Percentiles rank a stretch among this genome's conserved stretches.
Conservation (phyloP, 140 eudicot species). For the Stevia rebaudiana region DNA sequence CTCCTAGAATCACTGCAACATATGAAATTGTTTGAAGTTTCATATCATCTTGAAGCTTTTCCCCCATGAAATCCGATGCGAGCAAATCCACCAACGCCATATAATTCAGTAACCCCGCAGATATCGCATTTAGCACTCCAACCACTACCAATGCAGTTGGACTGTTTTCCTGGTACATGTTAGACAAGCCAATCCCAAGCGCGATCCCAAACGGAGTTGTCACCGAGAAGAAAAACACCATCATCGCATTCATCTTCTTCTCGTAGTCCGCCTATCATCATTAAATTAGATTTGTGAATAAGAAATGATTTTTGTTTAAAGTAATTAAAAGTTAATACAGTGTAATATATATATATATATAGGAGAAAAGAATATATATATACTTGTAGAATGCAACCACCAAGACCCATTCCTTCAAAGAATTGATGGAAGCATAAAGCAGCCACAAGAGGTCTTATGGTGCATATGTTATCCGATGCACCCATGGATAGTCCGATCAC, state of each 20-base stretch:
- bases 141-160: slow-evolving; percentile 56
- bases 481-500: slow-evolving; percentile 69
- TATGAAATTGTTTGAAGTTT: slow-evolving; percentile 58
- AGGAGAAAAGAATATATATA: background rate
- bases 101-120: slow-evolving; percentile 62
- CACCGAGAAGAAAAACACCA: slow-evolving; percentile 67
- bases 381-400: slow-evolving; percentile 58
- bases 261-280: slow-evolving; percentile 48
- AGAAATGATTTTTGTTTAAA: background rate
- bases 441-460: slow-evolving; percentile 57
- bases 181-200: slow-evolving; percentile 45
- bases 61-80: slow-evolving; percentile 70
- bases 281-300: background rate
- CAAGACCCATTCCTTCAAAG: slow-evolving; percentile 67
- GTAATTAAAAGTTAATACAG: background rate
- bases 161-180: slow-evolving; percentile 54
- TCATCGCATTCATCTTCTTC: slow-evolving; percentile 39
- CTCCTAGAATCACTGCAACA: too few relatives aligned
- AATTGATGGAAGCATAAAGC: slow-evolving; percentile 58
- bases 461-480: slow-evolving; percentile 59
- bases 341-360: background rate
- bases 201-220: slow-evolving; percentile 77
- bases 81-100: slow-evolving; percentile 81
- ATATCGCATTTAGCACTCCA: slow-evolving; percentile 50
- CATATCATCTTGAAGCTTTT: slow-evolving; percentile 47